These are phyloP conservation scores for Inga oerstediana DNA, from an alignment of 306 rosid species.

Conservation along the genomic window DNA sequence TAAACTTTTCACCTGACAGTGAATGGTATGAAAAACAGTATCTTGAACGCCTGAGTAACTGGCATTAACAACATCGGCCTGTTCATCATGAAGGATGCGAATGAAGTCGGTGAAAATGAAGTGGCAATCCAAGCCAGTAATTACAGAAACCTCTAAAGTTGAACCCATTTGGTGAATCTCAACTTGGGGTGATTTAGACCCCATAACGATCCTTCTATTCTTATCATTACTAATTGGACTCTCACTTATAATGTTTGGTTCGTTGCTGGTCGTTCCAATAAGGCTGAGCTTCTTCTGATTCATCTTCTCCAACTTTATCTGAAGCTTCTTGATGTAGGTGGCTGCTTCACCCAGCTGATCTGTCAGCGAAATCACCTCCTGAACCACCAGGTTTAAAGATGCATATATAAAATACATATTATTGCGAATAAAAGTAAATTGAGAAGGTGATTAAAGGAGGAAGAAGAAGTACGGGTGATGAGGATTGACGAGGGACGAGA, in stretches of 20 bases:
- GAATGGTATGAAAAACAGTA: conserved; percentile 53
- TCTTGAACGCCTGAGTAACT: conserved; percentile 47
- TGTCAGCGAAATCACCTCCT: conserved; percentile 49
- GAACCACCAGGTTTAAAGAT: conserved; percentile 7
- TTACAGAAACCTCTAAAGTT: conserved; percentile 45
- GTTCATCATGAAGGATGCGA: conserved; percentile 57
- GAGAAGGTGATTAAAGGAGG: neutral
- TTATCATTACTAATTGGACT: neutral
- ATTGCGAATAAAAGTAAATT: neutral
- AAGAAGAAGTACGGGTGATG: neutral
- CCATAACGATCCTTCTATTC: neutral
- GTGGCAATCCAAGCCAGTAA: conserved; percentile 54
- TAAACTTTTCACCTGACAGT: conserved; percentile 43
- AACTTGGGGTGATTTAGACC: conserved; percentile 40
- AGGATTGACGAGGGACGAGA: neutral
- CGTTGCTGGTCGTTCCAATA: conserved; percentile 11
- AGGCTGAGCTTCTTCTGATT: conserved; percentile 50
- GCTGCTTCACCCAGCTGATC: conserved; percentile 61
- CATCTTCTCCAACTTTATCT: conserved; percentile 57
- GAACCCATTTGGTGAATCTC: conserved; percentile 53
- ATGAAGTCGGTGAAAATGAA: conserved; percentile 48
- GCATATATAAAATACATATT: neutral
- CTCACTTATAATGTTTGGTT: neutral
- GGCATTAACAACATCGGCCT: conserved; percentile 57
- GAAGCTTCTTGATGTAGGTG: conserved; percentile 57